Base-by-base conservation (phyloP, 2,329 filamentous ascomycete species). In the Chalara sp. region DNA sequence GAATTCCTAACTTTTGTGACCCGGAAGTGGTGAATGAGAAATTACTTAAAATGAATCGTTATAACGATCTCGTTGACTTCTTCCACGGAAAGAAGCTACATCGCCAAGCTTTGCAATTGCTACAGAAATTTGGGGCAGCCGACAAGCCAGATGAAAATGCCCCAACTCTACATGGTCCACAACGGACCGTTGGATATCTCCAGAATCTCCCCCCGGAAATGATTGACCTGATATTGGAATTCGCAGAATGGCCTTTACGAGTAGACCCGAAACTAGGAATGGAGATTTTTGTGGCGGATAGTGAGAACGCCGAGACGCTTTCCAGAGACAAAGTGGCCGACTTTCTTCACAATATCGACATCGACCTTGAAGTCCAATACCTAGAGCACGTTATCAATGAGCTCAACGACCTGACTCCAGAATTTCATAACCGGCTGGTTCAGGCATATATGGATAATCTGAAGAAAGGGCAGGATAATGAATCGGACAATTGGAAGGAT, bases 11-110 rank as follows among this genome's bases (percentile, higher is more conserved):
- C 67, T 97, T 96, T 65, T 97, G 93, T 67, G 92, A 99, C 61
- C 92, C 93, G 0, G 86, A 89, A 32, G 93, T 97, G 3, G 92
- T 99, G 28, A 93, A 96, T 65, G 88, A 96, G 67, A 90, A 90
- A 61, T 74, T 99, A 5, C 83, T 96, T 53, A 89, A 96, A 65
- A 89, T 85, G 40, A 87, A 87, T 52, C 83, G 91, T 32, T 96
- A 95, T 68, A 92, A 86, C 47, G 92, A 97, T 69, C 74, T 99
- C 1, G 90, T 99, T n/a, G 92, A 97, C 67, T 99, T 99, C 65
- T 84, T 97, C 59, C 89, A 95, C 62, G 93, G 93, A 56, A 99
- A 99, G 72, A 91, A 86, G 67, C 77, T 97, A 40, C 93, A 99
- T 68, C 82, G 85, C 13, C 84, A 95, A 63, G 92, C 93, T 0